A percentile compares a stretch with the other conserved stretches of the same genome.
Evolutionary conservation across 192 early-diverging fungal genomes (phyloP).

Genomic region (Entomortierella lignicola): DNA sequence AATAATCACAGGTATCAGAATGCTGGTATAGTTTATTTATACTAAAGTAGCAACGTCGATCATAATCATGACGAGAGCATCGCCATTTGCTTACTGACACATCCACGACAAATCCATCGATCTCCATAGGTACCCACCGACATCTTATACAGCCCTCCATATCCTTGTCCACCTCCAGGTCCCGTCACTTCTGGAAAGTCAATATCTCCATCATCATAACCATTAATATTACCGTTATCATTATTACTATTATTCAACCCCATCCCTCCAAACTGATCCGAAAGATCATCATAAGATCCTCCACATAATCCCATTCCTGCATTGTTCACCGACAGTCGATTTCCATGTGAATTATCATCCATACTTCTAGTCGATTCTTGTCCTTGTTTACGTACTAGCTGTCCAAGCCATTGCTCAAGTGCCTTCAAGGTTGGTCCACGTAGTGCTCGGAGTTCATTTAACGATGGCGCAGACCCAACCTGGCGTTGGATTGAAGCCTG

Average conservation of each 20-base stretch:
- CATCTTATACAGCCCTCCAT: constrained; percentile 51
- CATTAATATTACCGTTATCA: no score
- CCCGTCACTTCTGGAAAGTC: constrained; percentile 46
- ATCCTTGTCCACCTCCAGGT: constrained; percentile 47
- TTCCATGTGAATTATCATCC: neutral
- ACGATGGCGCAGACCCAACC: constrained; percentile 12
- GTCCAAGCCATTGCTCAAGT: constrained; percentile 33
- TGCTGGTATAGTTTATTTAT: no score
- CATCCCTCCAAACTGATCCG: constrained; percentile 2
- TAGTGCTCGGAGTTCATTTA: constrained; percentile 28
- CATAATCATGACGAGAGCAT: no score
- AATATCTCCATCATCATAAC: neutral
- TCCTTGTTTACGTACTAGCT: constrained; percentile 15
- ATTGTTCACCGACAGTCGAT: no score
- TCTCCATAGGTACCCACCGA: constrained; percentile 46
- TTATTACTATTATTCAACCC: neutral
- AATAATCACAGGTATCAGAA: no score
- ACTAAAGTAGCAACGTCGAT: neutral
- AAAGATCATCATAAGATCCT: constrained; percentile 14
- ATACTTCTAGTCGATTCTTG: neutral
- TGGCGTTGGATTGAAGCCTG: constrained; percentile 9
- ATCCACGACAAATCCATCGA: constrained; percentile 54
- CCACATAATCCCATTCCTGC: neutral
- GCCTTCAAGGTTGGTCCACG: constrained; percentile 36
- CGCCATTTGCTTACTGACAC: constrained; percentile 41